phyloP scores from a whole-genome alignment of 441 rosid species.

The Metrosideros polymorpha region DNA sequence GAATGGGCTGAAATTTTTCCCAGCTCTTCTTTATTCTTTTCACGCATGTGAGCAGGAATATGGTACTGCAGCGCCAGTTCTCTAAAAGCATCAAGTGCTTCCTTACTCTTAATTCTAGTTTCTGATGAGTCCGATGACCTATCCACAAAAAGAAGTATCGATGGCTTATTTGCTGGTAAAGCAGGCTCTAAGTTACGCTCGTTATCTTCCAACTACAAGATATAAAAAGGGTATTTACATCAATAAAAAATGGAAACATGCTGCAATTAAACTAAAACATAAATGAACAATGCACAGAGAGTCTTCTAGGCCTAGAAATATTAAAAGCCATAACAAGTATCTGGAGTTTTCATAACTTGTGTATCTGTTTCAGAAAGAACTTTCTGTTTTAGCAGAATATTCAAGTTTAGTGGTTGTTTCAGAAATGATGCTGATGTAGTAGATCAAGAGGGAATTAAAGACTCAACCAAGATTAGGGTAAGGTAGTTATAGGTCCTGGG shows the following conservation, averaged over 20 bases:
- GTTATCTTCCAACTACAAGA: slow-evolving; percentile 55
- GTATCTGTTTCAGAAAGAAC: background rate
- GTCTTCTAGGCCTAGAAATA: background rate
- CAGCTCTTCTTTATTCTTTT: slow-evolving; percentile 20
- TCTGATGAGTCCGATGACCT: slow-evolving; percentile 54
- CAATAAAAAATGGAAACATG: background rate
- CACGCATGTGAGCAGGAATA: slow-evolving; percentile 16
- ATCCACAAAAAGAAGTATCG: slow-evolving; percentile 78
- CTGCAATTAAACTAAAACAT: background rate
- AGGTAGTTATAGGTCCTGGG: background rate
- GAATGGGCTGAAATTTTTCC: slow-evolving; percentile 24
- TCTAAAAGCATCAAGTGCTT: slow-evolving; percentile 61
- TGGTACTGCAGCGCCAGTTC: slow-evolving; percentile 45
- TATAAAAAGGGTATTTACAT: slow-evolving; percentile 1
- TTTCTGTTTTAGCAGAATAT: background rate
- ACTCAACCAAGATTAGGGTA: background rate
- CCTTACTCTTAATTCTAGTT: slow-evolving; percentile 47
- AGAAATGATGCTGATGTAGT: background rate
- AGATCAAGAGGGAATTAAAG: background rate
- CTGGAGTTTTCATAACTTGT: background rate
- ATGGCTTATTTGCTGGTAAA: slow-evolving; percentile 67
- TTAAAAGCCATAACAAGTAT: background rate
- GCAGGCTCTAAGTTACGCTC: slow-evolving; percentile 37
- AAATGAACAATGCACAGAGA: background rate
- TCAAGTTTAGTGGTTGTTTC: background rate